A percentile compares a stretch with the other conserved stretches of the same genome.
Conservation (phyloP, 345 rosid species). For the Hibiscus syriacus region DNA sequence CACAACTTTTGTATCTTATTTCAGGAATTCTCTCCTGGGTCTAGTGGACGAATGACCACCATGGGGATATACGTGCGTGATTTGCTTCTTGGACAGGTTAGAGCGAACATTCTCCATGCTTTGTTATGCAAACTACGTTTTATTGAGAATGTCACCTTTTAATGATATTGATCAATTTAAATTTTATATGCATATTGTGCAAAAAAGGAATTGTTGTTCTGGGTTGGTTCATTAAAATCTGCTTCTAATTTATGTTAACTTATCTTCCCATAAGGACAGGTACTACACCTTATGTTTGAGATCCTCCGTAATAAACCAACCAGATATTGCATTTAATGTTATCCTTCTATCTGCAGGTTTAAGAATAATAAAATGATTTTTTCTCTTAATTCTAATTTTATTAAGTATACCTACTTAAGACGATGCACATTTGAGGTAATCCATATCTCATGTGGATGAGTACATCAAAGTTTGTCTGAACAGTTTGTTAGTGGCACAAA, state of each 20-base stretch:
- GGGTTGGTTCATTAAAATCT: not conserved
- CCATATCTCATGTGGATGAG: not conserved
- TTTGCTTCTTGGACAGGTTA: constrained; percentile 96
- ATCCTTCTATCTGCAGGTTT: not conserved
- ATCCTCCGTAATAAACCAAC: not conserved
- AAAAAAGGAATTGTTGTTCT: not conserved
- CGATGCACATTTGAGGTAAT: not conserved
- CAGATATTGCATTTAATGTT: not conserved
- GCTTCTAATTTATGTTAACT: not conserved
- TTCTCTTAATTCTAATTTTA: not conserved
- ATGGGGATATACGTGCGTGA: constrained; percentile 95
- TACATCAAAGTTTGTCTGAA: not conserved
- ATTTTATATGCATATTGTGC: not conserved
- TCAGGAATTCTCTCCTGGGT: constrained; percentile 94
- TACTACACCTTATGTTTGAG: not conserved
- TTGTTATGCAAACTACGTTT: not conserved
- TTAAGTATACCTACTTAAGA: not conserved
- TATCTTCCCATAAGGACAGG: not conserved
- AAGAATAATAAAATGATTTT: not conserved
- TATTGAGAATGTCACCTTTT: not conserved
- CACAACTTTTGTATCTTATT: not conserved
- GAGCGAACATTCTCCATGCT: not conserved
- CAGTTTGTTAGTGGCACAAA: not conserved
- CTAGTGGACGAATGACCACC: constrained; percentile 67
- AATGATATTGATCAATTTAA: not conserved